Percentiles rank a stretch among this genome's conserved stretches.
Conservation (phyloP, 2,329 filamentous ascomycete genomes). For the Xylariaceae sp. region DNA sequence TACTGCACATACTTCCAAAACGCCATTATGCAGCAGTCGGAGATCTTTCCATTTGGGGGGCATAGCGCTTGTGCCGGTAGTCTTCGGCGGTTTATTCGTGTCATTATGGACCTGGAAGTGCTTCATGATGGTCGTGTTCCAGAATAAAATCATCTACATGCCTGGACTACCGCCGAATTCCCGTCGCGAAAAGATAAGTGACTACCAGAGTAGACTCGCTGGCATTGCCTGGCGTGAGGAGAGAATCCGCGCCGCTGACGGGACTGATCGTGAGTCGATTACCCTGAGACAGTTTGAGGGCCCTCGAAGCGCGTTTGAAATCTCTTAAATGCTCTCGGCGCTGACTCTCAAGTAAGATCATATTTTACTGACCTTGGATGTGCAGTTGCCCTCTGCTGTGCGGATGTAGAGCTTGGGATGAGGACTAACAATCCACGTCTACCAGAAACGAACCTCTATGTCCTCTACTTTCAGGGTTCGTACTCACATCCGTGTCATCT, state of each 20-base stretch:
- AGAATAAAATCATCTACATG: slow-evolving; percentile 80
- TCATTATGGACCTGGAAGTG: slow-evolving; percentile 63
- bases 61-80: slow-evolving; percentile 56
- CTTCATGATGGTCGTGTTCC: slow-evolving; percentile 68
- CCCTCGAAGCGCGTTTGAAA: too few relatives aligned
- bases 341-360: too few relatives aligned
- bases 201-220: slow-evolving; percentile 55
- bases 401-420: slow-evolving; percentile 27
- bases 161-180: slow-evolving; percentile 68
- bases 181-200: slow-evolving; percentile 58
- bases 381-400: slow-evolving; percentile 37
- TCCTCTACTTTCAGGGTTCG: slow-evolving; percentile 53
- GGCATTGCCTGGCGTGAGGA: slow-evolving; percentile 64
- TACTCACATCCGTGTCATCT: slow-evolving; percentile 22
- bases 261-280: slow-evolving; percentile 42
- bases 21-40: slow-evolving; percentile 17
- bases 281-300: too few relatives aligned
- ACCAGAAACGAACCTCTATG: slow-evolving; percentile 40
- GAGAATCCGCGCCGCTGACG: slow-evolving; percentile 55
- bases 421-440: slow-evolving; percentile 7
- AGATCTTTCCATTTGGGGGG: slow-evolving; percentile 35
- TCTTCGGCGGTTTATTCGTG: slow-evolving; percentile 61
- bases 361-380: not conserved
- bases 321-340: too few relatives aligned
- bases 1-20: slow-evolving; percentile 20